Percentiles rank a stretch among this genome's conserved stretches.
Evolutionary conservation across 306 rosid genomes (phyloP).

Genomic region (Albizia julibrissin): DNA sequence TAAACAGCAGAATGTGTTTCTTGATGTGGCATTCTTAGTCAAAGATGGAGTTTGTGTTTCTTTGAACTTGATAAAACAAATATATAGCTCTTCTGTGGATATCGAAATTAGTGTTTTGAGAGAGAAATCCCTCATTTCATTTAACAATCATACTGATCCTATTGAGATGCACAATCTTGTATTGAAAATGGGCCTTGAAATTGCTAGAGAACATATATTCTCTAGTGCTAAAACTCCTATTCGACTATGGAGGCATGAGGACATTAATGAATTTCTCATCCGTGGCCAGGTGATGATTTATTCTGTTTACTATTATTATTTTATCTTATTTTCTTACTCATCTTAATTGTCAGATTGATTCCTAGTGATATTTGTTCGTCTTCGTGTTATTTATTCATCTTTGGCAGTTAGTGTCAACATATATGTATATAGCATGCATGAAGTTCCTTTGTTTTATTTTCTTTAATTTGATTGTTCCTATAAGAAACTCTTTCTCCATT

Average conservation of each 20-base stretch:
- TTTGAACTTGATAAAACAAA: not conserved
- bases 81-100: not conserved
- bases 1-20: not conserved
- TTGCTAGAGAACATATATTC: not conserved
- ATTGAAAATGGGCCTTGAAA: not conserved
- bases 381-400: no score
- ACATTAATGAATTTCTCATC: no score
- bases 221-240: not conserved
- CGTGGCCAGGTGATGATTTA: no score
- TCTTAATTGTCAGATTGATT: no score
- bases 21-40: not conserved
- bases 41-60: not conserved
- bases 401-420: no score
- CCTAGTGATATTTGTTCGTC: no score
- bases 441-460: no score
- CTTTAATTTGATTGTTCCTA: no score
- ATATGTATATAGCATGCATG: no score
- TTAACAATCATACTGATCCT: accelerated
- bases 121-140: not conserved
- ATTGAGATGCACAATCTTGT: slow-evolving; percentile 29
- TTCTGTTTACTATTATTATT: no score
- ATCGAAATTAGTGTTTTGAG: not conserved
- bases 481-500: no score
- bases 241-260: slow-evolving; percentile 8
- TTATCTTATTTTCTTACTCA: no score